Percentiles rank a stretch among this genome's conserved stretches.
phyloP scores from a whole-genome alignment of 1,139 yeast genomes.

The Diutina ranongensis region DNA sequence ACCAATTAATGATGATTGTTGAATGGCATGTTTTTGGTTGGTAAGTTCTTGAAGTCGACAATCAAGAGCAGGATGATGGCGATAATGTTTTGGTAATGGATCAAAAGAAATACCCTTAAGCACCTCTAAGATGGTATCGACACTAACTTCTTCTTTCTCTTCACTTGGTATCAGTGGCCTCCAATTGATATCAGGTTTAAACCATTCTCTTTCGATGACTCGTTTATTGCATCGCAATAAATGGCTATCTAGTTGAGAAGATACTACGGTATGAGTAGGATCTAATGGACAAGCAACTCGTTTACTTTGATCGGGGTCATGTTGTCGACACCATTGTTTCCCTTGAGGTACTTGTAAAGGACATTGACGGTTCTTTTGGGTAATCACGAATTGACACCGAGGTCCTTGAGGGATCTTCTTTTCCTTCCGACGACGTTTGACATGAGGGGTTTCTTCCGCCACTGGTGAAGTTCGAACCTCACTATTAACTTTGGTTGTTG shows the following conservation, averaged over 20 bases:
- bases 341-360: constrained; percentile 46
- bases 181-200: constrained; percentile 24
- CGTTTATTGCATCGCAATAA: constrained; percentile 48
- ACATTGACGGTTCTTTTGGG: constrained; percentile 43
- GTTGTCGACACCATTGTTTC: constrained; percentile 53
- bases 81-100: not conserved
- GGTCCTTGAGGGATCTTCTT: constrained; percentile 8
- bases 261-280: constrained; percentile 64
- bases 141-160: not conserved
- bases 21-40: constrained; percentile 67
- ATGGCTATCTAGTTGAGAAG: constrained; percentile 43
- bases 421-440: constrained; percentile 8
- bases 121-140: not conserved
- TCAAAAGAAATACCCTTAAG: not conserved
- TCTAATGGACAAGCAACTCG: constrained; percentile 75
- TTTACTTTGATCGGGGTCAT: constrained; percentile 18
- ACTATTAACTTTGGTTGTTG: not conserved
- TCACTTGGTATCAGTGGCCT: constrained; percentile 6
- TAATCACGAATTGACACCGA: constrained; percentile 37
- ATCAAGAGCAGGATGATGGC: not conserved
- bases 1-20: constrained; percentile 73
- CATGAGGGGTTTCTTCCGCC: not conserved
- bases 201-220: constrained; percentile 33
- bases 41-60: constrained; percentile 12
- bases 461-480: not conserved